phyloP scores from a whole-genome alignment of 2,329 filamentous ascomycete genomes.

The Colletotrichum echinochloae region DNA sequence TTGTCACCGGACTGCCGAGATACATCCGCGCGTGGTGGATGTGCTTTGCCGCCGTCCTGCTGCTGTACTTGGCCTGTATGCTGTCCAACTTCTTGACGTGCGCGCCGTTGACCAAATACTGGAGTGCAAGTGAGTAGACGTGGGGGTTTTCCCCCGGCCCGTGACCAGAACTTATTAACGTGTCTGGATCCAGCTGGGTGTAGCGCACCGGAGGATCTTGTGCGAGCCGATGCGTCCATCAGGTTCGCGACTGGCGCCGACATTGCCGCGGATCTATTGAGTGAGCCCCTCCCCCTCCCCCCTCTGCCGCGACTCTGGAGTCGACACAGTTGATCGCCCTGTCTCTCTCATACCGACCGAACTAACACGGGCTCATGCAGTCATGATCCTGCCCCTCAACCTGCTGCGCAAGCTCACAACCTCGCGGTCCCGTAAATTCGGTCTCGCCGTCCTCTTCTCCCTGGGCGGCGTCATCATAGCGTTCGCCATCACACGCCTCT shows the following conservation, averaged over 20 bases:
- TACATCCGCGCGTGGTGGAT: slow-evolving; percentile 31
- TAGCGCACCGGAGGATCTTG: slow-evolving; percentile 24
- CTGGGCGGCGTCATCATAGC: slow-evolving; percentile 37
- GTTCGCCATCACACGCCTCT: slow-evolving; percentile 32
- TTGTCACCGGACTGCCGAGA: slow-evolving; percentile 18
- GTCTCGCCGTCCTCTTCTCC: slow-evolving; percentile 36
- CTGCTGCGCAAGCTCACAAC: slow-evolving; percentile 29
- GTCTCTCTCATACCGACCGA: neutral
- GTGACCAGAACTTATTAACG: too few species aligned
- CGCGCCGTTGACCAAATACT: slow-evolving; percentile 30
- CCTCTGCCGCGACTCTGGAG: too few species aligned
- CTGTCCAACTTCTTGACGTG: slow-evolving; percentile 30
- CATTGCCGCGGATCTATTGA: slow-evolving; percentile 13
- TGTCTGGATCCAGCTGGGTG: slow-evolving; percentile 11
- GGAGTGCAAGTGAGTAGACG: slow-evolving; percentile 13
- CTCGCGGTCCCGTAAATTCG: slow-evolving; percentile 24
- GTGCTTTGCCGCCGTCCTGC: slow-evolving; percentile 7
- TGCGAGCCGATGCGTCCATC: slow-evolving; percentile 25
- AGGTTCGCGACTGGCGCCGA: slow-evolving; percentile 28
- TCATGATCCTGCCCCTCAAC: slow-evolving; percentile 29
- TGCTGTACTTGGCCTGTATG: slow-evolving; percentile 31
- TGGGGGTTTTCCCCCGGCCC: too few species aligned
- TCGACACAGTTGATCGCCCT: neutral
- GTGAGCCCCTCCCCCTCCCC: too few species aligned
- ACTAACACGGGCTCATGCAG: neutral